Evolutionary conservation across 805 yeast genomes (phyloP).

Genomic region (Ogataea corticis): DNA sequence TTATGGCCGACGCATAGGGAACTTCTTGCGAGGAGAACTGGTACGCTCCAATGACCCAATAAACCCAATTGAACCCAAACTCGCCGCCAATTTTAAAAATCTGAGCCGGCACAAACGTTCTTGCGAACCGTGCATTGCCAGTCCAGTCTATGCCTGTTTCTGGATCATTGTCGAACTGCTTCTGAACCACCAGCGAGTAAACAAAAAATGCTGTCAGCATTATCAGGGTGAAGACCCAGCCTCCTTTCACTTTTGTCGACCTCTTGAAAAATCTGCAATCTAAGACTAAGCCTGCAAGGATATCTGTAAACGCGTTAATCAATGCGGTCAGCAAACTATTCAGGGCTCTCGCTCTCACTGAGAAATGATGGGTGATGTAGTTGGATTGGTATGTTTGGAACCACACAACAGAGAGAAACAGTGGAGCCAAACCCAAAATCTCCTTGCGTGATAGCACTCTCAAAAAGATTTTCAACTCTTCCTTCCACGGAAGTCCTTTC

Average conservation of each 20-base stretch:
- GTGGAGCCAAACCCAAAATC: conserved; percentile 22
- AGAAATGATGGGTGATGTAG: conserved; percentile 27
- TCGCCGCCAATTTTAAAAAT: conserved; percentile 26
- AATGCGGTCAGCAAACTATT: conserved; percentile 27
- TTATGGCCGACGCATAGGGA: conserved; percentile 22
- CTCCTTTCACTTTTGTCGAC: conserved; percentile 16
- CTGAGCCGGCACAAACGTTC: conserved; percentile 25
- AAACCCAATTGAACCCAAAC: conserved; percentile 27
- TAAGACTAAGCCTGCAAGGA: conserved; percentile 19
- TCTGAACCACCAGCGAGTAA: conserved; percentile 21
- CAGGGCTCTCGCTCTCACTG: conserved; percentile 29
- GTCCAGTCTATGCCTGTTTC: conserved; percentile 22
- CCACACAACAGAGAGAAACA: conserved; percentile 24
- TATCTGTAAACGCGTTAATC: conserved; percentile 19
- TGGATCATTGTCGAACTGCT: conserved; percentile 8
- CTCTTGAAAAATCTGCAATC: conserved; percentile 17
- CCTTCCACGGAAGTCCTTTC: conserved; percentile 9
- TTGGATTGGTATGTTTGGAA: conserved; percentile 26
- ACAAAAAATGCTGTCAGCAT: conserved; percentile 21
- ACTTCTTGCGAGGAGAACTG: conserved; percentile 23
- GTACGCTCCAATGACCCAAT: conserved; percentile 28
- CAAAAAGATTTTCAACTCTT: conserved; percentile 5
- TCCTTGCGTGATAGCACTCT: conserved; percentile 20
- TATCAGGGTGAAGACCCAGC: conserved; percentile 18
- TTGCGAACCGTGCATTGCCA: conserved; percentile 17